Base-by-base conservation (phyloP, 768 basidiomycete species). In the Lactarius hengduanensis region DNA sequence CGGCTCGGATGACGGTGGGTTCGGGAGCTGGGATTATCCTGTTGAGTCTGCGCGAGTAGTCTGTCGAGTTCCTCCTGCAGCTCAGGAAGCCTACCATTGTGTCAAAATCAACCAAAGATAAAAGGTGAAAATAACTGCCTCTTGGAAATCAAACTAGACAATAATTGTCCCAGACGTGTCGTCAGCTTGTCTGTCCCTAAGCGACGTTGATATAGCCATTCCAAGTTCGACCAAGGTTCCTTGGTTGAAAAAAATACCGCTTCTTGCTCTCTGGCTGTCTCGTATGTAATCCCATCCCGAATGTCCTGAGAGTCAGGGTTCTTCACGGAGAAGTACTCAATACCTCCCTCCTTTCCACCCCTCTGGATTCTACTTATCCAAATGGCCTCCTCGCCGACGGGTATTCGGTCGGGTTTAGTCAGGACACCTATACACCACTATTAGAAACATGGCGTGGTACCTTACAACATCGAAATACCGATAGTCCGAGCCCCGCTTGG, bases 401-500 rank as follows among this genome's bases (percentile, higher is more conserved):
- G 63, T 20, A 72, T 66, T 28, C 69, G 61, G 40, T 71, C 69
- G 8, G 65, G 67, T 38, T 65, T 67, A 36, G 66, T 59, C n/a
- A 69, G 41, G 20, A 67, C 66, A 58, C 69, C 65, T 71, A n/a
- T 13, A 16, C 41, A 10, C 13, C 15, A 5, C 11, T 45, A 16
- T 56, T n/a, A 56, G n/a, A 7, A 26, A 22, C 28, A 7, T 40
- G 36, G 34, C 16, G 36, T 40, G 13, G 43, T 22, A 28, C 18
- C 43, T 18, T 11, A 61, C 7, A 4, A 15, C 10, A 18, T 32
- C 4, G 13, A 71, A 81, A 16, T 67, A 89, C 91, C 90, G 22
- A 92, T 86, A 0, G 90, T 92, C 4, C 89, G 80, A 57, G 80
- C 82, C 0, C 90, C 89, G 0, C 82, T 75, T 0, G 86, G 84